These are phyloP conservation scores for Diplodia mutila DNA, from an alignment of 2,329 filamentous ascomycete species.

Conservation along the genomic window DNA sequence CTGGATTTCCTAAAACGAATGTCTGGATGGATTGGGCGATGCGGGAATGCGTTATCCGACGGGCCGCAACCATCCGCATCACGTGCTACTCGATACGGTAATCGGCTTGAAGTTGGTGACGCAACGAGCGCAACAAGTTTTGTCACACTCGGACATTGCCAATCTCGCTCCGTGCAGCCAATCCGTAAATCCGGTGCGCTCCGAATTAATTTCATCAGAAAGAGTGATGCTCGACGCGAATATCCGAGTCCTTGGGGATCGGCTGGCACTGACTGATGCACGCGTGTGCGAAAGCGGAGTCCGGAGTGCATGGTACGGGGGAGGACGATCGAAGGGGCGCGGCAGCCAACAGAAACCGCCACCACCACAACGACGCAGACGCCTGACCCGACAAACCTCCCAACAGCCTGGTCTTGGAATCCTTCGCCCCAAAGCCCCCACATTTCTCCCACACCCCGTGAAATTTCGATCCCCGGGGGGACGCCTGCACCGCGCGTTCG, in stretches of 20 bases:
- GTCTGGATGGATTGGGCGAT: background rate
- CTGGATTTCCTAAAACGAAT: background rate
- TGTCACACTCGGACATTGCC: background rate
- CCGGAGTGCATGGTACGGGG: background rate
- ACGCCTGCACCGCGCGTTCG: background rate
- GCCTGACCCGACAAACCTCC: background rate
- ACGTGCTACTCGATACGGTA: conserved; percentile 6
- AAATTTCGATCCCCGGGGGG: conserved; percentile 16
- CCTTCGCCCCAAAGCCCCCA: background rate
- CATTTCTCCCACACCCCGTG: background rate
- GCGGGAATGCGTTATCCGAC: background rate
- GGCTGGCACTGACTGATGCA: background rate
- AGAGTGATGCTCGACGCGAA: background rate
- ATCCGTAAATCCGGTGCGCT: background rate
- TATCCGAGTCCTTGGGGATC: background rate
- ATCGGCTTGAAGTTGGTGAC: background rate
- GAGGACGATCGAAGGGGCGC: background rate
- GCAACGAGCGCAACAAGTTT: background rate
- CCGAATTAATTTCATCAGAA: background rate
- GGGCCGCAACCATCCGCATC: background rate
- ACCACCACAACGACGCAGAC: background rate
- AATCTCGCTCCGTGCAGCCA: background rate
- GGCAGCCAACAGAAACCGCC: background rate
- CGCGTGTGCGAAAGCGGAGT: background rate
- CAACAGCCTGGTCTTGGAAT: background rate